phyloP scores from a whole-genome alignment of 2,329 filamentous ascomycete genomes.

The Aspergillus pseudoglaucus region DNA sequence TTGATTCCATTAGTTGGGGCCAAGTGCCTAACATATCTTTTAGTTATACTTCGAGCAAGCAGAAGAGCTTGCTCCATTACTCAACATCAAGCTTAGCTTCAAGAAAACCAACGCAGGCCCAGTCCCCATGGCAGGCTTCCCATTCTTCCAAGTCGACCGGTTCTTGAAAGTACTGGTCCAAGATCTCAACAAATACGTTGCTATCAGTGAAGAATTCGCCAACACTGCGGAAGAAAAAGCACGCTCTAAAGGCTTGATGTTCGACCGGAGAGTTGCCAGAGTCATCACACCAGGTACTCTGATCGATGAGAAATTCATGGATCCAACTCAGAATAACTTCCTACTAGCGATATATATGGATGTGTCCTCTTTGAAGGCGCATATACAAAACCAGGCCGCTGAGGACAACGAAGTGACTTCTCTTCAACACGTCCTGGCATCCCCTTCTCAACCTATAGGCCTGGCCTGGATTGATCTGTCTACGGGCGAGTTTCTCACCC shows the following conservation, averaged over 20 bases:
- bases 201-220: constrained; percentile 87
- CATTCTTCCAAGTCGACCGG: constrained; percentile 83
- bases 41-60: constrained; percentile 91
- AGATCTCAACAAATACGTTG: constrained; percentile 83
- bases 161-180: constrained; percentile 91
- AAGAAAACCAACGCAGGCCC: constrained; percentile 72
- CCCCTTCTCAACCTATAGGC: constrained; percentile 52
- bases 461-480: constrained; percentile 93
- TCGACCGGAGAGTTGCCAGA: constrained; percentile 75
- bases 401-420: constrained; percentile 8
- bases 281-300: constrained; percentile 91
- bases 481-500: constrained; percentile 88
- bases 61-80: constrained; percentile 73
- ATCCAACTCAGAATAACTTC: constrained; percentile 90
- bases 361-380: constrained; percentile 12
- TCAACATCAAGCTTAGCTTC: constrained; percentile 78
- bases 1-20: too few species aligned
- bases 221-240: constrained; percentile 63
- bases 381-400: constrained; percentile 15
- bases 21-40: constrained; percentile 4
- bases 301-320: constrained; percentile 96
- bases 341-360: constrained; percentile 70
- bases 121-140: constrained; percentile 92
- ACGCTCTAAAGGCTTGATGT: constrained; percentile 71
- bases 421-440: constrained; percentile 23